Conservation (phyloP, 2,329 filamentous ascomycete species). For the Didymella glomerata region DNA sequence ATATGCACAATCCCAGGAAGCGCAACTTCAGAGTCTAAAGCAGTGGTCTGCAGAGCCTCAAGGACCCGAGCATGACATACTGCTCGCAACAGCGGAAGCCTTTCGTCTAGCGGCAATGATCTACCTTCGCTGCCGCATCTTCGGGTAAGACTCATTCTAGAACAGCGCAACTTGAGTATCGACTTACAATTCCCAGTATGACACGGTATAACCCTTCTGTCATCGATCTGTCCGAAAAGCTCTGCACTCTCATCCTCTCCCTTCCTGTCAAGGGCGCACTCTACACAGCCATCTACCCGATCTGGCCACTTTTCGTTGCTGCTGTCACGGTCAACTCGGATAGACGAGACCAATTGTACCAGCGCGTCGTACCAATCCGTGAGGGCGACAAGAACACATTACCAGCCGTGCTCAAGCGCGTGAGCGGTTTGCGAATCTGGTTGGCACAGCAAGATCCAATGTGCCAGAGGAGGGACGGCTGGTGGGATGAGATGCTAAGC, state of each 20-base stretch:
- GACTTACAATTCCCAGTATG: slow-evolving; percentile 28
- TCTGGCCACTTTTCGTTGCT: slow-evolving; percentile 47
- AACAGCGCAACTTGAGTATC: background rate
- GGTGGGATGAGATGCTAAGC: slow-evolving; percentile 49
- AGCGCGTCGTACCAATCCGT: slow-evolving; percentile 42
- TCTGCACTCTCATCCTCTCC: slow-evolving; percentile 36
- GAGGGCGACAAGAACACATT: slow-evolving; percentile 47
- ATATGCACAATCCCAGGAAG: slow-evolving; percentile 39
- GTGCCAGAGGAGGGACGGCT: slow-evolving; percentile 34
- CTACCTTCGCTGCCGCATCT: slow-evolving; percentile 44
- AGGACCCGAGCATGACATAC: slow-evolving; percentile 35
- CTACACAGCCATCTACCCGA: slow-evolving; percentile 46
- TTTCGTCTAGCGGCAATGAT: slow-evolving; percentile 46
- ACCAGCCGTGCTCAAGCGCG: slow-evolving; percentile 41
- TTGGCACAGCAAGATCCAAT: slow-evolving; percentile 41
- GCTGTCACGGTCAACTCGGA: slow-evolving; percentile 44
- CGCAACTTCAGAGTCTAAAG: slow-evolving; percentile 37
- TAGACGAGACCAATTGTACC: slow-evolving; percentile 43
- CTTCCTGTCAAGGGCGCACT: slow-evolving; percentile 44
- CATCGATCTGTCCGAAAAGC: slow-evolving; percentile 39
- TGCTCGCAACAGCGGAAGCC: slow-evolving; percentile 42
- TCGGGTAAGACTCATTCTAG: slow-evolving; percentile 33
- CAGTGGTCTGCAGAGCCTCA: slow-evolving; percentile 41
- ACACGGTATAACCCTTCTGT: slow-evolving; percentile 45
- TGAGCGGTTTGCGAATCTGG: slow-evolving; percentile 43